Evolutionary conservation across 2,329 filamentous ascomycete species (phyloP).

Genomic region (Sporothrix variecibatus): DNA sequence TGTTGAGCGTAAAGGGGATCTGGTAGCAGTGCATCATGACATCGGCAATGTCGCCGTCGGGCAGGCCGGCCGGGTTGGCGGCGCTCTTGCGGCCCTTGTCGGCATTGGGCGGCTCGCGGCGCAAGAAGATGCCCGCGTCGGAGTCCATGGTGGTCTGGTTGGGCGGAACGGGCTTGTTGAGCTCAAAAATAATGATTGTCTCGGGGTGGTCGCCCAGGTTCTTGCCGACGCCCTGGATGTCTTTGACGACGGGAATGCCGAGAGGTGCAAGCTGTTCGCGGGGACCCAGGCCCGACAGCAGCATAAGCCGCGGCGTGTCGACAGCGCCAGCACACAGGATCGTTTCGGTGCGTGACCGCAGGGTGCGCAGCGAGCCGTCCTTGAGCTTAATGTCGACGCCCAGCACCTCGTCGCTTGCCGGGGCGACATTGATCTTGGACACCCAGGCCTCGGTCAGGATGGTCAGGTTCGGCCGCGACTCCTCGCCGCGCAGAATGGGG

Average conservation of each 20-base stretch:
- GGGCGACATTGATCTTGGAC: constrained; percentile 70
- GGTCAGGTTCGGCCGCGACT: constrained; percentile 80
- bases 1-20: constrained; percentile 89
- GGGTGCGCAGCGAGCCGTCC: constrained; percentile 53
- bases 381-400: constrained; percentile 66
- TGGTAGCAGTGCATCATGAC: constrained; percentile 98
- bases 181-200: constrained; percentile 69
- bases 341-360: constrained; percentile 72
- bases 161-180: constrained; percentile 71
- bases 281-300: constrained; percentile 60
- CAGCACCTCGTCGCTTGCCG: constrained; percentile 55
- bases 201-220: constrained; percentile 64
- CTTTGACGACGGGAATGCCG: constrained; percentile 56
- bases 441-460: constrained; percentile 88
- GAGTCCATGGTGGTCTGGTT: constrained; percentile 91
- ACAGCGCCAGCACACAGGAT: constrained; percentile 79
- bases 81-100: constrained; percentile 56
- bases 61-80: constrained; percentile 51
- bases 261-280: constrained; percentile 55
- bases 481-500: constrained; percentile 80
- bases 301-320: constrained; percentile 71
- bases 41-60: constrained; percentile 76
- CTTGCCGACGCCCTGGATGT: constrained; percentile 61
- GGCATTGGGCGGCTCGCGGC: constrained; percentile 72
- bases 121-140: constrained; percentile 84